Base-by-base conservation (phyloP, 176 grass and related monocot genomes). In the Zoysia pacifica region DNA sequence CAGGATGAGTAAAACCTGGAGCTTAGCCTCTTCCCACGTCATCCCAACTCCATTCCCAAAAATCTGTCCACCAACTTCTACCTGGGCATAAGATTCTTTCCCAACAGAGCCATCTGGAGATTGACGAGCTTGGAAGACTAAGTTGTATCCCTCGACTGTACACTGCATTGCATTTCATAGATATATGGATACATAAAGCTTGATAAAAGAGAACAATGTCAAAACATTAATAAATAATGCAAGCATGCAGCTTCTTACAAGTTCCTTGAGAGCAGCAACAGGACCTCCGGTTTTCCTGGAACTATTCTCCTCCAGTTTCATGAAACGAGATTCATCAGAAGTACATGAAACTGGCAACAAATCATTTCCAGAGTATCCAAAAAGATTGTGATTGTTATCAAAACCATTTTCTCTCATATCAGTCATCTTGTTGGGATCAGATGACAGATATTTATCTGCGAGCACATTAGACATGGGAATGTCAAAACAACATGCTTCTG, bases 21-120 rank as follows among this genome's bases (percentile, higher is more conserved):
- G 64, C 61, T 99, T 95, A 58, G 96, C 96, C 73, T 99, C 92
- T 86, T 99, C 92, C 96, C 96, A 99, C 50, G 92, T 89, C 83
- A 77, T 56, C 49, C 92, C 90, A 70, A 86, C 69, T 86, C 92
- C 92, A 71, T 81, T 79, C 53, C 87, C 96, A 40, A 89, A 73
- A 65, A 89, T 91, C 82, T 95, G 85, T 48, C 96, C 88, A 73
- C 65, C 86, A 86, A 99, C 68, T 89, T 91, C 82, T 75, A 99
- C 96, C 90, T 90, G 88, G 11, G 88, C 92, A 86, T 80, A 91
- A 48, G 78, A 67, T 89, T 85, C 81, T 88, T 87, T 89, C 62
- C 77, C 79, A 56, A 59, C 42, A 79, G 86, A 86, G 65, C 79
- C 86, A 81, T 89, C 86, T 71, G 60, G 78, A 83, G 72, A 28